Base-by-base conservation (phyloP, 257 asterid species). In the Verbascum thapsus region DNA sequence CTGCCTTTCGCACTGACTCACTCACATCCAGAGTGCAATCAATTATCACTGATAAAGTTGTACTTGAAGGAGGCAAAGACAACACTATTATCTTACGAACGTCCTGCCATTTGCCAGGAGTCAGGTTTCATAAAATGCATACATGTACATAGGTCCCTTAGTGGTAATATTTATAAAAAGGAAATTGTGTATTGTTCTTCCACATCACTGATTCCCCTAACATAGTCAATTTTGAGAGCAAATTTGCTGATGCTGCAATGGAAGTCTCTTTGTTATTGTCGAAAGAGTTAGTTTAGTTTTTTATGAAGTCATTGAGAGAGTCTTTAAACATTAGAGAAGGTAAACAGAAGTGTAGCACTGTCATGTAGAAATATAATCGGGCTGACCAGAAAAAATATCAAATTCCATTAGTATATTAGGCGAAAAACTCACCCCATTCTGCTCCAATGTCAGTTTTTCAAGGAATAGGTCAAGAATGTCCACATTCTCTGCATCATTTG, bases 1-100 rank as follows among this genome's bases (percentile, higher is more conserved):
- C 94, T 52, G 97, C 90, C 79, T 78, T 92, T 62, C 99, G 78
- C 50, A 87, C 99, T 16, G 88, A 76, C 69, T 92, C 99, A 49
- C 77, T 81, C 73, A 85, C 91, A 78, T 94, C 97, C 73, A 89
- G 76, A 55, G 97, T 85, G 76, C 94, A 82, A 45, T 94, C 92
- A 70, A 82, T 78, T 51, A 89, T 78, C 67, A 81, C 72, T 1
- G 94, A 67, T 48, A 87, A 68, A 52, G 96, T 87, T 62, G 60
- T 75, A 61, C 75, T 82, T 58, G 95, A 83, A 76, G 97, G 94
- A 39, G 99, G 99, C 74, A 94, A 67, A 51, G 96, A 87, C 76
- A 87, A 72, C 77, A 89, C 85, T 48, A 89, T 74, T 63, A 84
- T 67, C 80, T 81, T 94, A 16, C 99, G 96, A 59, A 89, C 96